Evolutionary conservation across 2,329 filamentous ascomycete species (phyloP), one percentile per base, ranked within the genome.

Genomic region (Zymoseptoria pseudotritici): DNA sequence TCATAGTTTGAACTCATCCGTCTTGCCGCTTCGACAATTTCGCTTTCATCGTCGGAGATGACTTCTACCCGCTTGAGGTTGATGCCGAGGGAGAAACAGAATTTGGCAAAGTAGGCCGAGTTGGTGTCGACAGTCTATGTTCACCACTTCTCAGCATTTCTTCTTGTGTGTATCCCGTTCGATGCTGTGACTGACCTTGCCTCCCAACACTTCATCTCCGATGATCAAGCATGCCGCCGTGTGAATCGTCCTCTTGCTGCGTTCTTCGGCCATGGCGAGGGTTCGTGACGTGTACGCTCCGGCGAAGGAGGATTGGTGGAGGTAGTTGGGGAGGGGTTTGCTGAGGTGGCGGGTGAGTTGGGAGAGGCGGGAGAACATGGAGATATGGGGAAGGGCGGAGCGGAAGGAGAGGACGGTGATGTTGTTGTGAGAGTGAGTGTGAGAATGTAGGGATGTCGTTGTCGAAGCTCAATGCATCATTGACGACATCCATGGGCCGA

Each of bases 181-280:
- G 7, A 24, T 17, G 55, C 51, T 22, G 5, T 50, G 17, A 70
- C 79, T 65, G 74, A 91, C 92, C 87, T 97, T 97, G 69, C 94
- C 93, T 21, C 91, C 92, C 3, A 97, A 81, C 4, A 97, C 91
- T 75, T 97, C 93, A 76, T 97, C 93, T n/a, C 93, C 93, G 69
- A 99, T 97, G 61, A 99, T 91, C 65, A 97, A 77, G 74, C 91
- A 96, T 59, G 89, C 93, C 10, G 93, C 94, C 53, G 92, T 97
- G 72, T 91, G 86, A 67, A 97, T 95, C 61, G 83, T 86, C 71
- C 86, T 81, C 68, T 82, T 79, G 69, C 81, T 82, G 64, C 83
- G 80, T 70, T 84, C 79, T 61, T 81, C 79, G 4, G 80, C 77
- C 69, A 81, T 79, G 63, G 71, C 68, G 24, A 53, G n/a, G 54